A percentile compares a stretch with the other conserved stretches of the same genome.
Conservation (phyloP, 176 grass and related monocot species). For the Alopecurus myosuroides region DNA sequence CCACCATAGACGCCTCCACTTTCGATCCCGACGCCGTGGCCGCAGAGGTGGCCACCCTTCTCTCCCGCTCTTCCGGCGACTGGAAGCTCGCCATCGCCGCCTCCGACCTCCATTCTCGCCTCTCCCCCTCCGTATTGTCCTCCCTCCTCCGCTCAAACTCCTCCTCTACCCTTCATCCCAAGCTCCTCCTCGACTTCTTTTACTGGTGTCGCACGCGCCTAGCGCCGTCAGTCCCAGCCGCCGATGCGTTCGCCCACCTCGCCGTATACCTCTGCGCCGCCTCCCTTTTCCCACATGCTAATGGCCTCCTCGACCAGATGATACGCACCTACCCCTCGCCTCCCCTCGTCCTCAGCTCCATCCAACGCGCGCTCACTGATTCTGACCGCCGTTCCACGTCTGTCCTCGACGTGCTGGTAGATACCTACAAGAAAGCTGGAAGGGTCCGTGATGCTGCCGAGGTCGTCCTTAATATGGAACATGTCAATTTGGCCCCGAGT, state of each 20-base stretch:
- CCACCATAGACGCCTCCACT: not conserved
- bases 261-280: constrained; percentile 46
- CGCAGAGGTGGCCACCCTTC: constrained; percentile 40
- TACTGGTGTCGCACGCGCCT: constrained; percentile 49
- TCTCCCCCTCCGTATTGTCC: constrained; percentile 35
- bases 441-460: constrained; percentile 34
- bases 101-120: constrained; percentile 42
- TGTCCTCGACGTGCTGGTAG: constrained; percentile 61
- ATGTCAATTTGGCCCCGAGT: constrained; percentile 37
- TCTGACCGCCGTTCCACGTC: not conserved
- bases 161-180: constrained; percentile 21
- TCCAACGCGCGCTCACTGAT: constrained; percentile 19
- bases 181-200: constrained; percentile 68
- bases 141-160: not conserved
- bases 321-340: constrained; percentile 34
- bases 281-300: constrained; percentile 27
- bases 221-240: not conserved
- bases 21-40: constrained; percentile 42
- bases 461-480: constrained; percentile 48
- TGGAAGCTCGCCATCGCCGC: constrained; percentile 50
- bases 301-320: constrained; percentile 49
- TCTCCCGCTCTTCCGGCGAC: constrained; percentile 36
- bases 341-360: constrained; percentile 29
- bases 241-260: constrained; percentile 43
- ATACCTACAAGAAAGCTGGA: constrained; percentile 63